A percentile compares a stretch with the other conserved stretches of the same genome.
Conservation (phyloP, 2,329 filamentous ascomycete genomes). For the Colletotrichum sp. region DNA sequence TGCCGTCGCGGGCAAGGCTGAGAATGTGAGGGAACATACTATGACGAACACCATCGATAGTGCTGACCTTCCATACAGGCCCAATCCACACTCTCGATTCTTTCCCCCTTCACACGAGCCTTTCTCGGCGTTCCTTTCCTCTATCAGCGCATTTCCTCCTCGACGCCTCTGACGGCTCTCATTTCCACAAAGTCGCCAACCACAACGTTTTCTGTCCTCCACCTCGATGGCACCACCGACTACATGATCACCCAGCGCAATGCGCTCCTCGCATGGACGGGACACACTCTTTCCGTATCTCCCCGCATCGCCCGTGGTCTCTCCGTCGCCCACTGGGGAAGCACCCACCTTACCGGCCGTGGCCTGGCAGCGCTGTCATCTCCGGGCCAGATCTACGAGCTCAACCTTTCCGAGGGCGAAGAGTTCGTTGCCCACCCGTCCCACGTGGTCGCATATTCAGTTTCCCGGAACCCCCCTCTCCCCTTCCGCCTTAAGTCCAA, state of each 20-base stretch:
- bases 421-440: slow-evolving; percentile 91
- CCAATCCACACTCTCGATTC: slow-evolving; percentile 85
- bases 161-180: slow-evolving; percentile 84
- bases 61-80: slow-evolving; percentile 55
- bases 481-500: slow-evolving; percentile 89
- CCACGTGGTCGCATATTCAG: slow-evolving; percentile 89
- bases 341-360: slow-evolving; percentile 84
- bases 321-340: slow-evolving; percentile 88
- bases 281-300: slow-evolving; percentile 78
- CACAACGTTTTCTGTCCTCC: slow-evolving; percentile 85
- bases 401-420: slow-evolving; percentile 81
- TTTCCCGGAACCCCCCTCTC: slow-evolving; percentile 73
- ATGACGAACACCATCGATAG: not conserved
- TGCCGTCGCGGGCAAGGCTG: slow-evolving; percentile 85
- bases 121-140: slow-evolving; percentile 89
- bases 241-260: slow-evolving; percentile 92
- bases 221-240: slow-evolving; percentile 91
- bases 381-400: slow-evolving; percentile 87
- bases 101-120: slow-evolving; percentile 83
- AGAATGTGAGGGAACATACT: slow-evolving; percentile 68
- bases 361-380: slow-evolving; percentile 86
- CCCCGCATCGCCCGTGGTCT: slow-evolving; percentile 78
- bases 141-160: slow-evolving; percentile 89
- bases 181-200: slow-evolving; percentile 86
- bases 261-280: slow-evolving; percentile 95